Evolutionary conservation across 164 flowering plant species (phyloP).

Genomic region (Umbellularia californica): DNA sequence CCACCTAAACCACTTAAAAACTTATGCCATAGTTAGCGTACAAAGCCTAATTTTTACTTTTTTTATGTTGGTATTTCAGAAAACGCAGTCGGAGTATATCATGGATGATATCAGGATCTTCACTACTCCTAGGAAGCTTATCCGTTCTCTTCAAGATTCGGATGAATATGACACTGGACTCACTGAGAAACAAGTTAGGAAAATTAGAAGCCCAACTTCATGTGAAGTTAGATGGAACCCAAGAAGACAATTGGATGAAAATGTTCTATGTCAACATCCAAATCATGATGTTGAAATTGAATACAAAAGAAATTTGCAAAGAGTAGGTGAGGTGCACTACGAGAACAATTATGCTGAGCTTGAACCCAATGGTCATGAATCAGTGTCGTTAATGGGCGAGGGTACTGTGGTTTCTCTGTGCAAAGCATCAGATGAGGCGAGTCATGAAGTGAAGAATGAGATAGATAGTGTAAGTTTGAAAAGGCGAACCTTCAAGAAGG

Average conservation of each 20-base stretch:
- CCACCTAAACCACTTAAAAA: neutral
- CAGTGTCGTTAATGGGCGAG: slow-evolving; percentile 60
- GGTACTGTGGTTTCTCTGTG: slow-evolving; percentile 12
- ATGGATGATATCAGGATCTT: slow-evolving; percentile 51
- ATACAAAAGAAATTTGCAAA: slow-evolving; percentile 6
- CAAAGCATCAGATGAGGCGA: slow-evolving; percentile 18
- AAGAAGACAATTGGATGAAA: slow-evolving; percentile 22
- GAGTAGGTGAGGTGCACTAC: neutral
- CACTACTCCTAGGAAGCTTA: slow-evolving; percentile 77
- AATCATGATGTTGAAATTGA: slow-evolving; percentile 16
- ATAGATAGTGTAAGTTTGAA: slow-evolving; percentile 4
- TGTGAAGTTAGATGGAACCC: slow-evolving; percentile 37
- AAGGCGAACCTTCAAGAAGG: slow-evolving; percentile 15
- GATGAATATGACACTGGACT: slow-evolving; percentile 28
- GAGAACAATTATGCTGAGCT: slow-evolving; percentile 18
- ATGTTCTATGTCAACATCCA: slow-evolving; percentile 7
- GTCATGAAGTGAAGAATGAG: slow-evolving; percentile 16
- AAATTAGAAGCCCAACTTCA: slow-evolving; percentile 38
- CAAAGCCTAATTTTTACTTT: neutral
- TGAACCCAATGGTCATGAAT: slow-evolving; percentile 37
- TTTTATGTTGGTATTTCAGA: slow-evolving; percentile 41
- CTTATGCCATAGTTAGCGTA: neutral
- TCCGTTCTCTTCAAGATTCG: slow-evolving; percentile 64
- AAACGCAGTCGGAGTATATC: slow-evolving; percentile 41
- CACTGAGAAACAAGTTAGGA: slow-evolving; percentile 30